Base-by-base conservation (phyloP, 192 early-diverging fungal species). In the Haplosporangium gracile region DNA sequence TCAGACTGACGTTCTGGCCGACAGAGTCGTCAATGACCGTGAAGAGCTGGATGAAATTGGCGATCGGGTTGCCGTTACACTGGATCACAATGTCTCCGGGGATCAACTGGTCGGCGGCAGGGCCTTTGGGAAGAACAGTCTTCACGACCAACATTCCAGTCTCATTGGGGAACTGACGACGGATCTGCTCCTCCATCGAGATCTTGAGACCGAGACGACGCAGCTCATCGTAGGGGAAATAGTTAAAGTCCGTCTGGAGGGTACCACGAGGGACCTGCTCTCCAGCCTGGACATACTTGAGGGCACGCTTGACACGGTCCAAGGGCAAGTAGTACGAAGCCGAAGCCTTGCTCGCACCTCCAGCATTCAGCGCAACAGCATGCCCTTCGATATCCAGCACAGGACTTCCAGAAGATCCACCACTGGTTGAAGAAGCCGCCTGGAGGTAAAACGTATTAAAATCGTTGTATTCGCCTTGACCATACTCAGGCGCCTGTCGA, bases 401-500 rank as follows among this genome's bases (percentile, higher is more conserved):
- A 7, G 96, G 95, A 76, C 92, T 93, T 43, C 96, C 96, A 7
- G 94, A 95, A 47, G 94, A 94, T 7, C 96, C 96, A 69, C 95
- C 95, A 76, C 93, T 95, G 16, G 93, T 93, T 10, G 92, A 91
- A 18, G 96, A 93, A 1, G 95, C 93, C 1, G 95, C 94, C 87
- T 95, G 94, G 20, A 95, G 85, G 84, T 96, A 97, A 84, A 97
- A 97, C 2, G 95, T 96, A 82, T 96, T 97, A 80, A 95, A 92
- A 70, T 97, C 96, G 70, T 94, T 94, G 89, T 94, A 95, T 68
- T 93, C 93, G 26, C 92, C 89, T 29, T 89, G 80, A 45, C 94
- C 94, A 74, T 95, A 94, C 69, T 92, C 92, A 2, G 95, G 95
- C 2, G 93, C 93, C 86, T 86, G 85, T 77, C 96, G 88, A 79